Evolutionary conservation across 371 early-diverging fungal species (phyloP).

Genomic region (Encephalitozoon intestinalis): DNA sequence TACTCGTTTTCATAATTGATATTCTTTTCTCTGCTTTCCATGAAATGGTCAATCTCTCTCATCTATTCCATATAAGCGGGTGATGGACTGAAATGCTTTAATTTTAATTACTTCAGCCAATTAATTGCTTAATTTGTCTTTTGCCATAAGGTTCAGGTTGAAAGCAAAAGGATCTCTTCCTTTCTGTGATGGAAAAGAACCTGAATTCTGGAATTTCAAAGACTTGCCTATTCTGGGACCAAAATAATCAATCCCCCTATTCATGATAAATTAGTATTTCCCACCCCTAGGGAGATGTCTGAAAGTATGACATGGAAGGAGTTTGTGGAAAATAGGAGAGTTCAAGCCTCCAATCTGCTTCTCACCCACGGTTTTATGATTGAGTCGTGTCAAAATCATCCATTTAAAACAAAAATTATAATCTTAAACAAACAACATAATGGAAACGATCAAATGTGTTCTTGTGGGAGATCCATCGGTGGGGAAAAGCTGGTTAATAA

Average conservation of each 20-base stretch:
- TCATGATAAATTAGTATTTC: neutral
- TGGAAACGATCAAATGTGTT: slow-evolving; percentile 49
- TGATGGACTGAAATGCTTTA: neutral
- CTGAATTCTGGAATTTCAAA: neutral
- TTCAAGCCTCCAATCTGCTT: slow-evolving; percentile 9
- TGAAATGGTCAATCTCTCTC: neutral
- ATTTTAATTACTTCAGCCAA: neutral
- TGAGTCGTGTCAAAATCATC: neutral
- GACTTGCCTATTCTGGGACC: neutral
- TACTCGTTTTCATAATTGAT: neutral
- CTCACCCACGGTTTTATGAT: neutral
- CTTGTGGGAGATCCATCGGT: slow-evolving; percentile 46
- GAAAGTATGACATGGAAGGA: neutral
- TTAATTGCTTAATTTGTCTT: neutral
- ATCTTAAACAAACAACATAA: slow-evolving; percentile 14
- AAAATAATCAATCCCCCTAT: neutral
- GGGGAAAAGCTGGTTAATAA: slow-evolving; percentile 51
- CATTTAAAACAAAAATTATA: slow-evolving; percentile 17
- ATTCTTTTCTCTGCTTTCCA: neutral
- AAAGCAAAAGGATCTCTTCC: neutral
- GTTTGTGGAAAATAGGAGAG: neutral
- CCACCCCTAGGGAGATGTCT: neutral
- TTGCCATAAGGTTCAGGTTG: neutral
- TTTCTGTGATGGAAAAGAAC: neutral
- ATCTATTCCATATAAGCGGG: neutral